Evolutionary conservation across 192 early-diverging fungal genomes (phyloP), one percentile per base, ranked within the genome.

Genomic region (Pilobolus umbonatus): DNA sequence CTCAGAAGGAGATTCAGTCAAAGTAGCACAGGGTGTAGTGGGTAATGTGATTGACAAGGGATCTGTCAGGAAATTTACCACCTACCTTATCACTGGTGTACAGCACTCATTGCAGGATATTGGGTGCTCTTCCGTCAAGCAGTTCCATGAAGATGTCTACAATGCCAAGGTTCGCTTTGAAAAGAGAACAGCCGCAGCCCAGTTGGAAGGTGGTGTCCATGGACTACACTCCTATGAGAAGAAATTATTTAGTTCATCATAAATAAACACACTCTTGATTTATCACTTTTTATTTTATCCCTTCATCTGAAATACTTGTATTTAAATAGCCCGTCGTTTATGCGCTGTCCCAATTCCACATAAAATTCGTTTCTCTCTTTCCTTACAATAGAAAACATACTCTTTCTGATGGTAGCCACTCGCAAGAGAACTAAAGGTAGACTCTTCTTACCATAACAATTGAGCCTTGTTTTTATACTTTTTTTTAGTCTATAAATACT

Each of bases 41-140:
- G 96, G 96, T 21, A 86, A 89, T 11, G 96, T 98, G n/a, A 80
- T 98, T 35, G 96, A 98, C 74, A 95, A 96, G 84, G 96, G 96
- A 29, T 88, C 83, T 31, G 89, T 96, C 57, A 88, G 92, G 79
- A 93, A 89, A 76, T 98, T 94, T 63, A 65, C 96, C 12, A 87
- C 86, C 10, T 98, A 98, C 73, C 74, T 98, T 28, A 83, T 84
- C 44, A 88, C 93, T 35, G 96, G 96, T 58, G 82, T 98, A 46
- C 94, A 98, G 79, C 96, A 98, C 69, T 88, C 87, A 56, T 79
- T 98, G 21, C 96, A 98, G 79, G 96, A 98, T 77, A 96, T 98
- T 80, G 96, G 96, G 44, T 83, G 84, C 22, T 75, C 67, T 12
- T 80, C 72, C 47, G 59, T 96, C 54, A 61, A 75, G 24, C 71